Base-by-base conservation (phyloP, 2,329 filamentous ascomycete species). In the Penicillium sumatraense region DNA sequence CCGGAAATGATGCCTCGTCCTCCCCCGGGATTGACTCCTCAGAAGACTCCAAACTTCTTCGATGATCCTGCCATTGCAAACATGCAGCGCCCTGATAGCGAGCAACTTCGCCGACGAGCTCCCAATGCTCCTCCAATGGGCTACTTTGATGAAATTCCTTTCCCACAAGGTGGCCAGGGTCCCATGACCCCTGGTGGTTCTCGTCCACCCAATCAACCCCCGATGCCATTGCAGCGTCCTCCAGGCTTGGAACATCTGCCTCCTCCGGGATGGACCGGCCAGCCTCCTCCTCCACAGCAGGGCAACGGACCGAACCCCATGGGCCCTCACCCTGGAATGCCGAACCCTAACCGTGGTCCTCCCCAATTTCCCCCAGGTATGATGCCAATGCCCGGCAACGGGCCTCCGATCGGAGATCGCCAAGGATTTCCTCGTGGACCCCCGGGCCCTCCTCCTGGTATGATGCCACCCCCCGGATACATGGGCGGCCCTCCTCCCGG, bases 381-480 rank as follows among this genome's bases (percentile, higher is more conserved):
- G 57, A 69, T 74, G 65, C 69, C 70, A 14, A 68, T 75, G 63
- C 73, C 68, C 41, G 68, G 62, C 3, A 69, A 65, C 51, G 64
- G 72, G 41, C 68, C 68, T 47, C 68, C 72, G 21, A 61, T 71
- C n/a, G 71, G 65, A 48, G 74, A 75, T 26, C 69, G 73, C n/a
- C 70, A 72, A 57, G 65, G 64, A 16, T 73, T 75, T 48, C 71
- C 75, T 35, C 74, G 74, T 48, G 71, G 67, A 3, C 71, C 70
- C 49, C 76, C 75, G 8, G 71, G 67, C 3, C 71, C 69, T 48
- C 76, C 76, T 11, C 75, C 75, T n/a, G 76, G 75, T 44, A 78
- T 78, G 73, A 74, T 75, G 63, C 76, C 76, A 24, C 77, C 76
- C 21, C 77, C 75, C 3, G 76, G 76, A 21, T 79, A 78, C 56